Evolutionary conservation across 2,329 filamentous ascomycete genomes (phyloP), one percentile per base, ranked within the genome.

Genomic region (Penicillium sp.): DNA sequence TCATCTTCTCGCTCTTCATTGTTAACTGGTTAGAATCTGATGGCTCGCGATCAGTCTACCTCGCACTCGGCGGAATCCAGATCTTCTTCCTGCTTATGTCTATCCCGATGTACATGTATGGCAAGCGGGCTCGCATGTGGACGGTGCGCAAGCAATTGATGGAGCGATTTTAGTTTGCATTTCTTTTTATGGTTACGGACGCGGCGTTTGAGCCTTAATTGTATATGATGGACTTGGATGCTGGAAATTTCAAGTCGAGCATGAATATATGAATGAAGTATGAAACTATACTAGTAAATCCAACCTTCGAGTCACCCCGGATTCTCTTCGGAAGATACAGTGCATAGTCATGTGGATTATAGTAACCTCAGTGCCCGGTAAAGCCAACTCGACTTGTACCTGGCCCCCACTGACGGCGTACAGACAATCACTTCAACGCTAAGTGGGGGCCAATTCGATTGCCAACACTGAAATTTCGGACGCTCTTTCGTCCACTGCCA

Each of bases 71-170:
- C 3, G 82, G 92, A 23, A 94, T 97, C 24, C 93, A 97, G 74
- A 74, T 97, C 29, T 84, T 85, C 11, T 83, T 88, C 51, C 79
- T 96, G 71, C 67, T 91, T 3, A 85, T 82, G 50, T 89, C 91
- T 1, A 87, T 97, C 51, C 93, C 93, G 0, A 91, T 97, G 89
- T 97, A 94, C 71, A 90, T 97, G 18, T 97, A 86, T 67, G 93
- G 93, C 16, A 97, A 97, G 80, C 79, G 92, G 52, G 87, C 88
- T 14, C 81, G 93, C 16, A 96, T 97, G 91, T 97, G 92, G 93
- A 97, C 92, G 1, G 90, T 92, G 10, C 80, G 90, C 59, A 90
- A 83, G 81, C 91, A 90, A 62, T 77, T 96, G 60, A 92, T 96
- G 88, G 91, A 95, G 82, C 90, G 86, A 68, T 88, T 85, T 59